Evolutionary conservation across 768 basidiomycete species (phyloP).

Genomic region (Infundibulicybe gibba): DNA sequence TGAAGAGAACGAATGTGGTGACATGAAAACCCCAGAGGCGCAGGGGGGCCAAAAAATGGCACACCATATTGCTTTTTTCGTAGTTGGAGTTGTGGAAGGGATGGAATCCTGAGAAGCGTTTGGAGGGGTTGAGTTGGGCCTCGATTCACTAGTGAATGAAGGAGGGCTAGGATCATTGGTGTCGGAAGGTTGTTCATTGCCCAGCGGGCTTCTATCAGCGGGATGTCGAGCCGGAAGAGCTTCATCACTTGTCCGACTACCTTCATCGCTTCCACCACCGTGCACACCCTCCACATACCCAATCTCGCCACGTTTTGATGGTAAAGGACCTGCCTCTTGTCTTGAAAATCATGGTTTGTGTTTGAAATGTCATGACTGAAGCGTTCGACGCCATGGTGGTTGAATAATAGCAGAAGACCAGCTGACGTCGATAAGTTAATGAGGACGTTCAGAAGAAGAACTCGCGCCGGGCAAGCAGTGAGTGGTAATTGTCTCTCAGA

Average conservation of each 20-base stretch:
- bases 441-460: slow-evolving; percentile 15
- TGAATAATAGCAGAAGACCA: background rate
- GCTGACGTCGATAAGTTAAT: slow-evolving; percentile 10
- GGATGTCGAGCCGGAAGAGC: slow-evolving; percentile 43
- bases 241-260: slow-evolving; percentile 13
- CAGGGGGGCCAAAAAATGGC: slow-evolving; percentile 36
- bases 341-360: slow-evolving; percentile 22
- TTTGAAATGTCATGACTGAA: slow-evolving; percentile 12
- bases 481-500: slow-evolving; percentile 5
- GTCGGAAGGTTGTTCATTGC: slow-evolving; percentile 5
- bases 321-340: slow-evolving; percentile 59
- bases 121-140: slow-evolving; percentile 10
- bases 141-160: slow-evolving; percentile 9
- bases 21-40: slow-evolving; percentile 40
- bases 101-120: slow-evolving; percentile 14
- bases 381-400: slow-evolving; percentile 22
- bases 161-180: slow-evolving; percentile 6
- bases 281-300: slow-evolving; percentile 48
- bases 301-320: slow-evolving; percentile 63
- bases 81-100: slow-evolving; percentile 14
- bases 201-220: slow-evolving; percentile 31
- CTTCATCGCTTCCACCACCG: slow-evolving; percentile 13
- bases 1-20: slow-evolving; percentile 37
- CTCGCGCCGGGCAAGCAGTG: slow-evolving; percentile 42
- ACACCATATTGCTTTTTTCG: slow-evolving; percentile 26